phyloP scores from a whole-genome alignment of 306 rosid genomes.

The Betula pendula region DNA sequence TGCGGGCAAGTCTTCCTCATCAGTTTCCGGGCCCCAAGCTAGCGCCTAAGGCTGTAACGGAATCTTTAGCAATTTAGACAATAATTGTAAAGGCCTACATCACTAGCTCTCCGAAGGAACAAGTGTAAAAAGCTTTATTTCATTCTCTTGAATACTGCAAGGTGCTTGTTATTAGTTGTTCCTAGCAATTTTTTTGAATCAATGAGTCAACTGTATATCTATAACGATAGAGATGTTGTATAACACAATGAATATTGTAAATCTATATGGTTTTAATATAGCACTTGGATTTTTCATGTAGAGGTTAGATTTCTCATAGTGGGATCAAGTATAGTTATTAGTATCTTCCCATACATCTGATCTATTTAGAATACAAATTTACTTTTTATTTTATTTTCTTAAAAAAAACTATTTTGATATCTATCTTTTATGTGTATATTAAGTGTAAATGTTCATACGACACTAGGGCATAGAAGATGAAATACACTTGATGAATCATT shows the following conservation, averaged over 20 bases:
- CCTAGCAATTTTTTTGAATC: not conserved
- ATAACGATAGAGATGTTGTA: too few relatives aligned
- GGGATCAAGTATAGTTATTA: not conserved
- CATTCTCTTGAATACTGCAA: not conserved
- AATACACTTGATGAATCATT: too few relatives aligned
- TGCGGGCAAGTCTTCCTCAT: slow-evolving; percentile 53
- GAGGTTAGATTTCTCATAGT: not conserved
- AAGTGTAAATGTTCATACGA: too few relatives aligned
- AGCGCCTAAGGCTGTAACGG: not conserved
- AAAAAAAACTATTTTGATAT: too few relatives aligned
- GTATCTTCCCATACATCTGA: too few relatives aligned
- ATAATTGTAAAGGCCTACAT: not conserved
- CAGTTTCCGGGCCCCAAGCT: slow-evolving; percentile 46
- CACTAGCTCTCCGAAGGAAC: not conserved
- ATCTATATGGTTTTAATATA: not conserved
- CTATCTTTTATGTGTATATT: too few relatives aligned
- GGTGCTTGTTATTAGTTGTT: not conserved
- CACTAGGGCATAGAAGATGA: too few relatives aligned
- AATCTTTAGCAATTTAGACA: too few relatives aligned
- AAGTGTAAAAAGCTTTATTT: slow-evolving; percentile 11
- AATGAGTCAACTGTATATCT: too few relatives aligned
- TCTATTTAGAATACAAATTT: too few relatives aligned
- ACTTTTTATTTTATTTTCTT: too few relatives aligned
- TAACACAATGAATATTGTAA: not conserved
- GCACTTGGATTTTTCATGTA: not conserved